Conservation (phyloP, 2,329 filamentous ascomycete genomes). For the Shiraia bambusicola region DNA sequence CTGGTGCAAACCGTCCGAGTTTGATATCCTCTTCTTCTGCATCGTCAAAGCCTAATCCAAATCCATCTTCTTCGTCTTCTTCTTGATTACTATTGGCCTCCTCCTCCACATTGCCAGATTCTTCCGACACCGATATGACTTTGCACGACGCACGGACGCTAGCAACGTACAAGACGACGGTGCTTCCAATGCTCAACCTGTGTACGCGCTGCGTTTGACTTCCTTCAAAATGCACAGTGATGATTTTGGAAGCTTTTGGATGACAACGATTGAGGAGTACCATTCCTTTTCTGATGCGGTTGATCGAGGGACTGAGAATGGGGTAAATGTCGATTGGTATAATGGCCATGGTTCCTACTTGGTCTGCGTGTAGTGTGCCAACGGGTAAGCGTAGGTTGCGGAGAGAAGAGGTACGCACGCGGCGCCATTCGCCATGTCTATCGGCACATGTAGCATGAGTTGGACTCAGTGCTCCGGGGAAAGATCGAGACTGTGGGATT, state of each 20-base stretch:
- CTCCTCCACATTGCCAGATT: conserved; percentile 10
- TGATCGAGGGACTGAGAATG: conserved; percentile 32
- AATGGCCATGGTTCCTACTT: conserved; percentile 87
- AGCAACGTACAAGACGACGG: conserved; percentile 81
- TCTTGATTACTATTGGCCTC: conserved; percentile 23
- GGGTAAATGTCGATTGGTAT: conserved; percentile 48
- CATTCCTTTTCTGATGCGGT: conserved; percentile 73
- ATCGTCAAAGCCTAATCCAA: conserved; percentile 58
- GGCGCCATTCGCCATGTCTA: conserved; percentile 65
- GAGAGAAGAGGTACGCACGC: conserved; percentile 78
- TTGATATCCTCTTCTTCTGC: conserved; percentile 46
- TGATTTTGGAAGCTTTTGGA: conserved; percentile 53
- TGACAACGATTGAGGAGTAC: conserved; percentile 64
- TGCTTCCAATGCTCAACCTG: conserved; percentile 64
- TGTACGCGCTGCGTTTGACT: conserved; percentile 57
- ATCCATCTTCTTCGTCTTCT: conserved; percentile 46
- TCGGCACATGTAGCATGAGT: conserved; percentile 13
- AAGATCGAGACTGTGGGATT: conserved; percentile 49
- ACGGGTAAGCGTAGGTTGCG: conserved; percentile 86
- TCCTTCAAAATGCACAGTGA: conserved; percentile 67
- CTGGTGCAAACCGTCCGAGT: conserved; percentile 18
- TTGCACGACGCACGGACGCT: conserved; percentile 82
- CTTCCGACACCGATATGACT: conserved; percentile 56
- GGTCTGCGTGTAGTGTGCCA: conserved; percentile 70
- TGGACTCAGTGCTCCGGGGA: conserved; percentile 49